Conservation (phyloP, 352 stramenopile genomes). For the Phytopythium aichiense region DNA sequence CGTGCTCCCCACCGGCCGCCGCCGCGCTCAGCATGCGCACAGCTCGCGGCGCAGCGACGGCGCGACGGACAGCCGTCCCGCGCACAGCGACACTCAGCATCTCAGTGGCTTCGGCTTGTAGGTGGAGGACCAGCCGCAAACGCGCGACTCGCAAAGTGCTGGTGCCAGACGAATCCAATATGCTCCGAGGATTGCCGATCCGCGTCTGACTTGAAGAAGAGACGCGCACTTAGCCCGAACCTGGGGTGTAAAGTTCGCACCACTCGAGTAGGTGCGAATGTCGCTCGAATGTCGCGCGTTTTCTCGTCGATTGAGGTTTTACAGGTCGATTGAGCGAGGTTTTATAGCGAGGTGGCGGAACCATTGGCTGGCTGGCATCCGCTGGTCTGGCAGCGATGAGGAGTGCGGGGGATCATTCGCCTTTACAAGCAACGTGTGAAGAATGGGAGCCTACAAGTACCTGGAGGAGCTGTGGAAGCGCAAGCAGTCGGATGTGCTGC, state of each 20-base stretch:
- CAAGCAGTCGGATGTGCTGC: conserved; percentile 99
- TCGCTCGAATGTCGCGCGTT: not conserved
- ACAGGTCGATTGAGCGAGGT: not conserved
- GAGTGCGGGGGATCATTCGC: conserved; percentile 19
- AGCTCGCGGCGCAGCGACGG: not conserved
- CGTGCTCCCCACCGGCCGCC: conserved; percentile 23
- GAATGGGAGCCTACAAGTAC: conserved; percentile 99
- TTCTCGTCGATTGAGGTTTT: not conserved
- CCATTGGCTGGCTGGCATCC: conserved; percentile 2
- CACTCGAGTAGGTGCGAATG: not conserved
- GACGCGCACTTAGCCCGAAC: not conserved
- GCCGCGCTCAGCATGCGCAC: conserved; percentile 12
- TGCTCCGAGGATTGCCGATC: not conserved
- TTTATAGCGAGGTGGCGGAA: not conserved
- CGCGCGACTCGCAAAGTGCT: not conserved
- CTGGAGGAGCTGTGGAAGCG: conserved; percentile 99
- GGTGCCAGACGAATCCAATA: not conserved
- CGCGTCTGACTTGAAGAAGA: not conserved
- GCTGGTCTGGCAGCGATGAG: not conserved
- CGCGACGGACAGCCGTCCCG: not conserved
- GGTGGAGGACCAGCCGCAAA: not conserved
- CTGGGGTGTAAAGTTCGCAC: not conserved
- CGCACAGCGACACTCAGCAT: not conserved
- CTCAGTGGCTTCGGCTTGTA: too few relatives aligned
- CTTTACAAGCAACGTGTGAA: conserved; percentile 51